A percentile compares a stretch with the other conserved stretches of the same genome.
phyloP scores from a whole-genome alignment of 2,329 filamentous ascomycete species.

The Sphaerulina populicola region DNA sequence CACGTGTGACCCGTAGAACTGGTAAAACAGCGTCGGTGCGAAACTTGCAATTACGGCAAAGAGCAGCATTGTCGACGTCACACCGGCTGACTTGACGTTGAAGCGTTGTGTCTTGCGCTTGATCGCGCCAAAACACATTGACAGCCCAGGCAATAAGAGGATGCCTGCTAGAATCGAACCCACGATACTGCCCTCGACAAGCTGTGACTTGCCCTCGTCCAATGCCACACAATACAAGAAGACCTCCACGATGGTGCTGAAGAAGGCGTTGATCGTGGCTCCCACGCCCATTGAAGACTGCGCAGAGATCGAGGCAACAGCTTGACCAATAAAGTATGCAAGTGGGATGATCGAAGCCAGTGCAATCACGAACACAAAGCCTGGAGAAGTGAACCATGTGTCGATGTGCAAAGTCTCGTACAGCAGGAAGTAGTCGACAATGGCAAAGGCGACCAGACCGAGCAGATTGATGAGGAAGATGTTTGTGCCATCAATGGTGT shows the following conservation, averaged over 20 bases:
- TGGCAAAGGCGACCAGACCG: constrained; percentile 84
- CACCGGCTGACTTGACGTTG: constrained; percentile 90
- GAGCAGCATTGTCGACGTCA: constrained; percentile 94
- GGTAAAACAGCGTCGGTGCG: constrained; percentile 92
- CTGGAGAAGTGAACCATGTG: constrained; percentile 67
- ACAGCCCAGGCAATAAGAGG: constrained; percentile 84
- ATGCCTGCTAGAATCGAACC: constrained; percentile 97
- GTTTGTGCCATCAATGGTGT: constrained; percentile 95
- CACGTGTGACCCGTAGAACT: constrained; percentile 96
- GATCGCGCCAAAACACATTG: constrained; percentile 97
- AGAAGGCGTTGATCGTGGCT: constrained; percentile 95
- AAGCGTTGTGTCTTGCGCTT: constrained; percentile 98
- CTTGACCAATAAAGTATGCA: constrained; percentile 97
- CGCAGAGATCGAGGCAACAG: constrained; percentile 94
- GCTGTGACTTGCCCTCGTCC: constrained; percentile 78
- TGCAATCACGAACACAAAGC: constrained; percentile 75
- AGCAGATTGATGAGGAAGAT: constrained; percentile 98
- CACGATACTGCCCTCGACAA: constrained; percentile 94
- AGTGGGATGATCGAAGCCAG: constrained; percentile 89
- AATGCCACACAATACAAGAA: constrained; percentile 95
- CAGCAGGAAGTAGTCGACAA: constrained; percentile 83
- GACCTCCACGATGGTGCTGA: constrained; percentile 94
- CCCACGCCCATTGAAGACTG: constrained; percentile 98
- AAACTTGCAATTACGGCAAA: constrained; percentile 95
- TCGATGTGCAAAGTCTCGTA: constrained; percentile 60